These are phyloP conservation scores for Boeremia lycopersici DNA, from an alignment of 2,329 filamentous ascomycete genomes.

Conservation along the genomic window DNA sequence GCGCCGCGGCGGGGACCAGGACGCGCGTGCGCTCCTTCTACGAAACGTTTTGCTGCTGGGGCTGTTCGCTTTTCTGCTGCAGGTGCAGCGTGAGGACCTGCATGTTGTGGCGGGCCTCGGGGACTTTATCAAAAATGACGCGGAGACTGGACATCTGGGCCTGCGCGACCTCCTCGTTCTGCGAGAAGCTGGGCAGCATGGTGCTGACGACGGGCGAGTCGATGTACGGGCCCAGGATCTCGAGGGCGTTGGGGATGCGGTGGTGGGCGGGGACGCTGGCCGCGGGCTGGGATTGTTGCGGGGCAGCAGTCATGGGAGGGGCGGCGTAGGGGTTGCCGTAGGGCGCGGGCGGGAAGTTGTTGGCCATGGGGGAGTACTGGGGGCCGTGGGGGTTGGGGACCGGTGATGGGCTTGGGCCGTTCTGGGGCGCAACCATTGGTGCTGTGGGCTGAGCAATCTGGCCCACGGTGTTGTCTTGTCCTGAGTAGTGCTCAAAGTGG, in stretches of 20 bases:
- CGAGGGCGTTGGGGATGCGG: slow-evolving; percentile 44
- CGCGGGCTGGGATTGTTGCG: slow-evolving; percentile 5
- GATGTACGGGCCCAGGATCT: slow-evolving; percentile 53
- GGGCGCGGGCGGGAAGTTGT: slow-evolving; percentile 31
- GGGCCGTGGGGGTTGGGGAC: slow-evolving; percentile 39
- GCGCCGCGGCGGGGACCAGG: not conserved
- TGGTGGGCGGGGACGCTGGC: slow-evolving; percentile 30
- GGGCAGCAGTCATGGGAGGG: slow-evolving; percentile 15
- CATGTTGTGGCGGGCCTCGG: slow-evolving; percentile 66
- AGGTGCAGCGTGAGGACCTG: slow-evolving; percentile 33
- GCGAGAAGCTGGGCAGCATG: slow-evolving; percentile 42
- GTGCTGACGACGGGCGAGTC: slow-evolving; percentile 50
- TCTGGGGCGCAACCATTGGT: slow-evolving; percentile 18
- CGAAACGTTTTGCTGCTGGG: slow-evolving; percentile 1
- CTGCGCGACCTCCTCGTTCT: slow-evolving; percentile 44
- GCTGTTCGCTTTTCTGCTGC: slow-evolving; percentile 13
- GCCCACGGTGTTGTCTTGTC: slow-evolving; percentile 19
- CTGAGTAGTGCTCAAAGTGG: slow-evolving; percentile 31
- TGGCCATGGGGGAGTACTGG: slow-evolving; percentile 40
- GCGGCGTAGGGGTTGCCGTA: slow-evolving; percentile 30
- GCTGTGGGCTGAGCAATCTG: slow-evolving; percentile 27
- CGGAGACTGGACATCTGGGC: slow-evolving; percentile 76
- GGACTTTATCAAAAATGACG: slow-evolving; percentile 69
- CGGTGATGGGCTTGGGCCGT: slow-evolving; percentile 32
- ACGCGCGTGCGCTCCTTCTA: not conserved